Evolutionary conservation across 2,329 filamentous ascomycete genomes (phyloP).

Genomic region (Diaporthe citri): DNA sequence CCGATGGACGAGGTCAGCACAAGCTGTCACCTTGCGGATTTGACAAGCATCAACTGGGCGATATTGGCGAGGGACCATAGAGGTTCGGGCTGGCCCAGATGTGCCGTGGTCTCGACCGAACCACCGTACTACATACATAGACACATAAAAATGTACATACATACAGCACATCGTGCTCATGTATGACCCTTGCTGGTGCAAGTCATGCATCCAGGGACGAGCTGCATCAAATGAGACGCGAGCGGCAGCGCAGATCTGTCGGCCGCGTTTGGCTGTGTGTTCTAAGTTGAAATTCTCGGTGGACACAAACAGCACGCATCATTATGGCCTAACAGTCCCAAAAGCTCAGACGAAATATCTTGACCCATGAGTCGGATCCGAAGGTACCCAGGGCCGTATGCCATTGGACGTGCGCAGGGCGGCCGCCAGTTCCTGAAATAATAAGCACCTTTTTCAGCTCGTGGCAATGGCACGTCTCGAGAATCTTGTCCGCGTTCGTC

Average conservation of each 20-base stretch:
- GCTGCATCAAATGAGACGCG: slow-evolving; percentile 12
- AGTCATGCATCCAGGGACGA: slow-evolving; percentile 12
- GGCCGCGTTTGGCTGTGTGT: not conserved
- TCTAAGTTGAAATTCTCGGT: slow-evolving; percentile 1
- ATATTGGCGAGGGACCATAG: not conserved
- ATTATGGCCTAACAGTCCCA: not conserved
- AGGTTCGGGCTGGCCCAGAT: not conserved
- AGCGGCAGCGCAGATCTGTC: slow-evolving; percentile 14
- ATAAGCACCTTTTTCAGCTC: slow-evolving; percentile 12
- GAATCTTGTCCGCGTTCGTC: not conserved
- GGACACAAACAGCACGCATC: not conserved
- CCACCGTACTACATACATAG: not conserved
- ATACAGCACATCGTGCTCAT: not conserved
- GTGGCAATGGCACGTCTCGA: slow-evolving; percentile 22
- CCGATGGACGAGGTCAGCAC: slow-evolving; percentile 4
- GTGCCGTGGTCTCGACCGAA: slow-evolving; percentile 19
- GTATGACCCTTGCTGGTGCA: slow-evolving; percentile 19
- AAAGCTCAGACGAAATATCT: slow-evolving; percentile 10
- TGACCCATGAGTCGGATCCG: slow-evolving; percentile 10
- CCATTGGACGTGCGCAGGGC: slow-evolving; percentile 1
- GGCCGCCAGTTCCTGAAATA: slow-evolving; percentile 11
- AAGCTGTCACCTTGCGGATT: not conserved
- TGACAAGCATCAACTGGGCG: slow-evolving; percentile 8
- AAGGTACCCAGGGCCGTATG: not conserved
- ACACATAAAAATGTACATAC: not conserved